Evolutionary conservation across 1,284 basidiomycete genomes (phyloP), one percentile per base, ranked within the genome.

Genomic region (Filobasidium uniguttulatum): DNA sequence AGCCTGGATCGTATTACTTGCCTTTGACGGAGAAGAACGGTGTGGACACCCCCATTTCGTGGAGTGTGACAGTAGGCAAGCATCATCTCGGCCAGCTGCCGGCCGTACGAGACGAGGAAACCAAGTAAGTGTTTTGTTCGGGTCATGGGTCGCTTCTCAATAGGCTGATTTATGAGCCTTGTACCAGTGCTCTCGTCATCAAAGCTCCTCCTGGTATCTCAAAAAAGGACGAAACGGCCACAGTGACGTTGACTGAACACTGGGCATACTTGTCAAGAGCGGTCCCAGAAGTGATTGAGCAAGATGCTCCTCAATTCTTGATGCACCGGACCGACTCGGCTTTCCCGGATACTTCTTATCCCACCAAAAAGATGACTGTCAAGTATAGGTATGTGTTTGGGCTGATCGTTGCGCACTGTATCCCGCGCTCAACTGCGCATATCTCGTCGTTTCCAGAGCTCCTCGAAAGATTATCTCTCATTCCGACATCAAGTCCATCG

Each of bases 271-370:
- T 78, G 38, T 81, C 83, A 2, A 73, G 71, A 48, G 81, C 90
- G 3, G 80, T 83, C 71, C 91, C 90, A 3, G 72, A 75, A 53
- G 71, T 74, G 47, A 82, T 85, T 44, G 68, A 72, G 17, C 90
- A 96, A 70, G 73, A 72, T 46, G 86, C 89, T n/a, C 75, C 78
- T 3, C 87, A 91, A 65, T 76, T 78, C 31, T 73, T 94, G 55
- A 78, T 83, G 61, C 93, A 86, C 68, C 72, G 75, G 49, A 77
- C 81, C 1, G 80, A 83, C 48, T 66, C 73, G 81, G 67, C 66
- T 9, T 65, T 66, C 54, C 79, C 93, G 9, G 71, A 88, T 53
- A 88, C 84, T 59, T 83, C 85, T 35, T 96, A 94, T 66, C 63
- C 72, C 26, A 88, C 85, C n/a, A 67, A 75, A 45, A 78, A 83